phyloP scores from a whole-genome alignment of 116 monocot species.

The Phalaenopsis hybrid region DNA sequence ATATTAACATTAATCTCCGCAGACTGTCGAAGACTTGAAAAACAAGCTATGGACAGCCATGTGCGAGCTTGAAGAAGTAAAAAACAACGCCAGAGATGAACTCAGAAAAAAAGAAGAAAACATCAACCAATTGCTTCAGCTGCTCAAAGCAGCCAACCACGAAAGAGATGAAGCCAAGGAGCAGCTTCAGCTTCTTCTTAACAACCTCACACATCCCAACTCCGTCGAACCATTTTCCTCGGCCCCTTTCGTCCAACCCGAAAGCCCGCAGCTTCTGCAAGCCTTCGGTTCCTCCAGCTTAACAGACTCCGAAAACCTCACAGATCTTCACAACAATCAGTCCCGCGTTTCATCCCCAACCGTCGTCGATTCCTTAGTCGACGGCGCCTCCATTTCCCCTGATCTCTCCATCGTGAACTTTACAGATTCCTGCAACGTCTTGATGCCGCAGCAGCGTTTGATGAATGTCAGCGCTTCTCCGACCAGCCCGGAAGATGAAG shows the following conservation, averaged over 20 bases:
- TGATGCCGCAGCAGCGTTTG: neutral
- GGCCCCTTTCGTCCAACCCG: constrained; percentile 11
- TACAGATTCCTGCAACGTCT: constrained; percentile 12
- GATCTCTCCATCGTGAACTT: constrained; percentile 12
- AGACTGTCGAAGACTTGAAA: constrained; percentile 38
- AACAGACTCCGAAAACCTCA: constrained; percentile 45
- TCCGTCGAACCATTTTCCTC: neutral
- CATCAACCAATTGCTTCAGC: constrained; percentile 32
- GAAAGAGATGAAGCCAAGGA: constrained; percentile 63
- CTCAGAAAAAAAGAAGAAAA: constrained; percentile 35
- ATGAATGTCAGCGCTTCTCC: constrained; percentile 5
- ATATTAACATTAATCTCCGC: constrained; percentile 3
- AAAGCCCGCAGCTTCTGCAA: constrained; percentile 10
- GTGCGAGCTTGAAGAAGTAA: constrained; percentile 36
- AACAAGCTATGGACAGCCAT: constrained; percentile 29
- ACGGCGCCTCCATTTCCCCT: constrained; percentile 14
- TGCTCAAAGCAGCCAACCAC: constrained; percentile 25
- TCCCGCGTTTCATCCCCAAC: constrained; percentile 27
- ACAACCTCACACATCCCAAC: constrained; percentile 3
- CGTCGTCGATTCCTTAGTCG: constrained; percentile 3
- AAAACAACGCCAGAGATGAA: constrained; percentile 37
- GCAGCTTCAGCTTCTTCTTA: constrained; percentile 34
- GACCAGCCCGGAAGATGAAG: constrained; percentile 8
- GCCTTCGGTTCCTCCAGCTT: constrained; percentile 24
- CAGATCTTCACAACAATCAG: constrained; percentile 9